Evolutionary conservation across 305 asterid genomes (phyloP).

Genomic region (Stenogyne calaminthoides): DNA sequence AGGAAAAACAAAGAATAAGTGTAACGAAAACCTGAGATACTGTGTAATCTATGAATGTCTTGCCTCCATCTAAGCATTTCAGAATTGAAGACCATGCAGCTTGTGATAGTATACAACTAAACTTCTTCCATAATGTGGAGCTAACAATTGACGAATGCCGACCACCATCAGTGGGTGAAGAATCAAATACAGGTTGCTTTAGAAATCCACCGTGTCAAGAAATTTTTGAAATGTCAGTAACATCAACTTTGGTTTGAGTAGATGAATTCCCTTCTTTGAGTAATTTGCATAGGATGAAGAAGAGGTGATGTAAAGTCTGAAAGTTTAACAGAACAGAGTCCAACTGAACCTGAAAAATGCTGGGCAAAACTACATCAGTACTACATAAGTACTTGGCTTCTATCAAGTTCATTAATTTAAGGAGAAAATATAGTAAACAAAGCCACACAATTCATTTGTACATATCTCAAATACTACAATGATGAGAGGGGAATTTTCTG

Average conservation of each 20-base stretch:
- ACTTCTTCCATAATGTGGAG: constrained; percentile 64
- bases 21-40: constrained; percentile 70
- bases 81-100: constrained; percentile 75
- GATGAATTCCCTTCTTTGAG: constrained; percentile 80
- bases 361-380: constrained; percentile 27
- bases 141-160: constrained; percentile 43
- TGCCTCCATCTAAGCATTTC: constrained; percentile 89
- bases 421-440: constrained; percentile 27
- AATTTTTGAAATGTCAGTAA: constrained; percentile 44
- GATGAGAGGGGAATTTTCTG: not conserved
- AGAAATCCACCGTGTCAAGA: constrained; percentile 91
- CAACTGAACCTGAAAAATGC: constrained; percentile 73
- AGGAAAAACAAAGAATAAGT: constrained; percentile 24
- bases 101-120: constrained; percentile 70
- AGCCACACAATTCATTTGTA: constrained; percentile 11
- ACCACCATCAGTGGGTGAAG: constrained; percentile 43
- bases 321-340: constrained; percentile 76
- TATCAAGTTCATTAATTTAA: constrained; percentile 26
- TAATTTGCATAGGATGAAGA: constrained; percentile 87
- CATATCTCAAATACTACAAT: constrained; percentile 12
- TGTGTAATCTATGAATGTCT: constrained; percentile 68
- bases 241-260: constrained; percentile 38
- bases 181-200: constrained; percentile 60
- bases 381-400: constrained; percentile 16
- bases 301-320: constrained; percentile 84